phyloP scores from a whole-genome alignment of 345 rosid genomes.

The Acer negundo region DNA sequence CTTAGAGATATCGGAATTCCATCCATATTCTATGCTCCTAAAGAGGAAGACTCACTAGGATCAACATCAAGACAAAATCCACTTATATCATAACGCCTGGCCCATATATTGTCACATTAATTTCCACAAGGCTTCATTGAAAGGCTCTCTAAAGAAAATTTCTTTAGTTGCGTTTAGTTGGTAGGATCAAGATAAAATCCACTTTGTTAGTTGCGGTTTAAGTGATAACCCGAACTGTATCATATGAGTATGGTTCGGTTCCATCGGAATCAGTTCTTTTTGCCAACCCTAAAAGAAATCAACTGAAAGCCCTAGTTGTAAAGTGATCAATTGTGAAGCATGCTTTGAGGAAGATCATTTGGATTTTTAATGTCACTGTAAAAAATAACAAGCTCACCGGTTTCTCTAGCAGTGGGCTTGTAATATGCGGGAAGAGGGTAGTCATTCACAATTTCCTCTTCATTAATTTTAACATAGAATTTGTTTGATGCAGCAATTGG shows the following conservation, averaged over 20 bases:
- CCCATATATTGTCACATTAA: conserved; percentile 74
- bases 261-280: no score
- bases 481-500: conserved; percentile 45
- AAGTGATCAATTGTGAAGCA: conserved; percentile 76
- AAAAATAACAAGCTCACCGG: conserved; percentile 59
- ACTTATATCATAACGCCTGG: conserved; percentile 66
- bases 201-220: no score
- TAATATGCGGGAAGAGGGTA: conserved; percentile 83
- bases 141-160: conserved; percentile 82
- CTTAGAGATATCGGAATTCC: conserved; percentile 60
- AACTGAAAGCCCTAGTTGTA: conserved; percentile 24
- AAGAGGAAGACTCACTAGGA: conserved; percentile 50
- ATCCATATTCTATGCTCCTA: conserved; percentile 33
- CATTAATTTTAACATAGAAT: conserved; percentile 67
- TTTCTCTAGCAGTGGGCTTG: conserved; percentile 55
- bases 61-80: conserved; percentile 30
- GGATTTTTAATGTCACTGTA: conserved; percentile 33
- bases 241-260: no score
- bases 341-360: conserved; percentile 47
- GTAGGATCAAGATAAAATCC: no score
- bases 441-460: conserved; percentile 77
- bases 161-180: no score
- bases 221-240: no score
- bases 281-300: no score
- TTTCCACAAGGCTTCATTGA: conserved; percentile 71